Evolutionary conservation across 352 stramenopile genomes (phyloP).

Genomic region (Phytophthora nicotianae): DNA sequence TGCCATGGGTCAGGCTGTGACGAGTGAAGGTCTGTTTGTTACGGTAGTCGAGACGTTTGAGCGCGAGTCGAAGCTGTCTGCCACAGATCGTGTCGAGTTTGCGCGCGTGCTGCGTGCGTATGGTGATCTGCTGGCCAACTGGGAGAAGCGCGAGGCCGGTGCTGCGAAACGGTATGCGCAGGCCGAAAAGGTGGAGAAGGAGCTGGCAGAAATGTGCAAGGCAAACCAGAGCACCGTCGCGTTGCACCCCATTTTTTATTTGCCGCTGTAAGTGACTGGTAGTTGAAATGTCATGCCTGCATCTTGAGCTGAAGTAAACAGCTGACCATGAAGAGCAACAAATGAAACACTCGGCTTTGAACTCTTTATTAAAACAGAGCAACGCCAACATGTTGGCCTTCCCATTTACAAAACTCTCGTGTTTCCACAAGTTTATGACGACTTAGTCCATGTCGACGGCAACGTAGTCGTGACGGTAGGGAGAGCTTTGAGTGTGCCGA

Average conservation of each 20-base stretch:
- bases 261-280: constrained; percentile 41
- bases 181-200: constrained; percentile 43
- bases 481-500: constrained; percentile 37
- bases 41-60: constrained; percentile 74
- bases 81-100: constrained; percentile 70
- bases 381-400: no score
- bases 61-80: constrained; percentile 56
- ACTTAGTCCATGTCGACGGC: constrained; percentile 51
- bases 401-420: no score
- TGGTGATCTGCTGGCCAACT: constrained; percentile 54
- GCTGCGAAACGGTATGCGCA: constrained; percentile 48
- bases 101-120: constrained; percentile 66
- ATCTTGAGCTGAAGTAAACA: constrained; percentile 9
- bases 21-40: constrained; percentile 72
- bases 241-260: constrained; percentile 60
- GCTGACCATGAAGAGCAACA: constrained; percentile 12
- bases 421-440: background rate
- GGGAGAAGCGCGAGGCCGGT: constrained; percentile 60
- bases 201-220: constrained; percentile 38
- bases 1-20: constrained; percentile 65
- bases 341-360: constrained; percentile 16
- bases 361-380: background rate
- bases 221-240: constrained; percentile 32
- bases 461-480: constrained; percentile 58
- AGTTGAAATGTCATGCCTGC: constrained; percentile 16